These are phyloP conservation scores for Pilasporangium apinafurcum DNA, from an alignment of 352 stramenopile species.

Conservation along the genomic window DNA sequence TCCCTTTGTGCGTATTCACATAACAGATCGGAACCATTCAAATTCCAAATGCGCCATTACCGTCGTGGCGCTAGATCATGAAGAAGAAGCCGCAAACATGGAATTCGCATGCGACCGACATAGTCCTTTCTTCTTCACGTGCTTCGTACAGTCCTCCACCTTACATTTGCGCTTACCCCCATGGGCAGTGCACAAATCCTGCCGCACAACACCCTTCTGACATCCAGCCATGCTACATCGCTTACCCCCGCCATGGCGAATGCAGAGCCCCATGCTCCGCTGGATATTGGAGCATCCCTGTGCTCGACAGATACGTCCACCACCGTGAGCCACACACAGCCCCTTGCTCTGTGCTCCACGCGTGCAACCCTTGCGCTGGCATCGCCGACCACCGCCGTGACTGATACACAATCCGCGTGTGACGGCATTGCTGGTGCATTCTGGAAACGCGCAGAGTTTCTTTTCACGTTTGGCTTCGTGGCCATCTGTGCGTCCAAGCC, in stretches of 20 bases:
- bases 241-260: conserved; percentile 48
- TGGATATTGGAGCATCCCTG: conserved; percentile 83
- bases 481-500: conserved; percentile 1
- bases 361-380: conserved; percentile 78
- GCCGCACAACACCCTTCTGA: conserved; percentile 80
- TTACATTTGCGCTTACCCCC: conserved; percentile 81
- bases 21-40: too few species aligned
- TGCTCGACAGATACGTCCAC: conserved; percentile 72
- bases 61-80: too few species aligned
- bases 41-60: too few species aligned
- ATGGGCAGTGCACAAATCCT: conserved; percentile 83
- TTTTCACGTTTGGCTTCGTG: conserved; percentile 41
- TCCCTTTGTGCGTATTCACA: too few species aligned
- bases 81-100: conserved; percentile 17
- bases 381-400: conserved; percentile 71
- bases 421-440: conserved; percentile 72
- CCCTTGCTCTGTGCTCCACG: conserved; percentile 77
- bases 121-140: conserved; percentile 83
- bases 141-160: conserved; percentile 75
- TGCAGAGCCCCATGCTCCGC: conserved; percentile 77
- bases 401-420: conserved; percentile 78
- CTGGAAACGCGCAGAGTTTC: conserved; percentile 68
- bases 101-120: conserved; percentile 76
- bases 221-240: conserved; percentile 63
- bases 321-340: conserved; percentile 77